These are phyloP conservation scores for Tremella mesenterica DNA, from an alignment of 768 basidiomycete genomes.

Conservation along the genomic window DNA sequence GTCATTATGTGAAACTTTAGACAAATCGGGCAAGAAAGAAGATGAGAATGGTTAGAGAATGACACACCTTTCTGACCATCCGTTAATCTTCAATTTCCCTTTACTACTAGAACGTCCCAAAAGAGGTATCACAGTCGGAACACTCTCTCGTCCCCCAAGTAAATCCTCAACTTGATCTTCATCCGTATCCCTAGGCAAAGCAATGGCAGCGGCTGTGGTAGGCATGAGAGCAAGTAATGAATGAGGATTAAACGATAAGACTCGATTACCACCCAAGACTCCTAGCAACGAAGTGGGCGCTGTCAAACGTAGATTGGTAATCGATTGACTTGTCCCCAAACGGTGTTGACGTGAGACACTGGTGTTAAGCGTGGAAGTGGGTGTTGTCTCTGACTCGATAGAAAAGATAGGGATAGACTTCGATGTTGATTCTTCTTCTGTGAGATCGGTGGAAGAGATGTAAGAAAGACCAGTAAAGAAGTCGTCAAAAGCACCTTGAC, in stretches of 20 bases:
- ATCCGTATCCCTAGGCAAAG: slow-evolving; percentile 15
- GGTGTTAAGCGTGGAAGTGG: not conserved
- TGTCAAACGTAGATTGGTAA: slow-evolving; percentile 13
- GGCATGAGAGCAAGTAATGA: slow-evolving; percentile 31
- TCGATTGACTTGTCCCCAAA: too few relatives aligned
- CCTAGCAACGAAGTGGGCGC: slow-evolving; percentile 8
- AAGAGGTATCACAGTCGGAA: too few relatives aligned
- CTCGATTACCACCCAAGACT: slow-evolving; percentile 14
- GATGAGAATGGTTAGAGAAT: too few relatives aligned
- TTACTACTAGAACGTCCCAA: too few relatives aligned
- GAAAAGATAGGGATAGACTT: not conserved
- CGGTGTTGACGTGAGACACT: not conserved
- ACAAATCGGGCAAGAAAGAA: too few relatives aligned
- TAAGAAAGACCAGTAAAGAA: not conserved
- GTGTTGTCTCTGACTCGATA: not conserved
- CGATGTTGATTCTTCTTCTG: too few relatives aligned
- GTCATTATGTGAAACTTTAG: too few relatives aligned
- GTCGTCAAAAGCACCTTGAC: not conserved
- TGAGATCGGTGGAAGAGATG: too few relatives aligned
- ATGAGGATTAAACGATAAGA: slow-evolving; percentile 9
- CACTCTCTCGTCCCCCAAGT: slow-evolving; percentile 23
- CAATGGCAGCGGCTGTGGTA: slow-evolving; percentile 10
- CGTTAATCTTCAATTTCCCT: too few relatives aligned
- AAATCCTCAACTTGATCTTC: slow-evolving; percentile 25
- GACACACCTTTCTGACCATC: too few relatives aligned